Conservation (phyloP, 2,329 filamentous ascomycete species). For the Aspergillus candidus region DNA sequence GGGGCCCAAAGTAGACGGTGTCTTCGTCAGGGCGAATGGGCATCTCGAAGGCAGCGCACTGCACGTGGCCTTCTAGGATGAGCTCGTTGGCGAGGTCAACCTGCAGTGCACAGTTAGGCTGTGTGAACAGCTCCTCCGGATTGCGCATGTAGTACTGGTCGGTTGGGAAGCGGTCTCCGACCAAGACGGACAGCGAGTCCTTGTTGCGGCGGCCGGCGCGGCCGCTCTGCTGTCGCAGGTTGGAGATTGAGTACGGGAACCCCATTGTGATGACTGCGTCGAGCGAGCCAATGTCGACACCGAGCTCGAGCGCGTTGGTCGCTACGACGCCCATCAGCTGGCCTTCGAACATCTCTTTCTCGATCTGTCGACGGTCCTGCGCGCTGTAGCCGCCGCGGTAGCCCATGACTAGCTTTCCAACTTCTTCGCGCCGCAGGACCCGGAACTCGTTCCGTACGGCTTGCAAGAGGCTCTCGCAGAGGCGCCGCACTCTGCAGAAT, state of each 20-base stretch:
- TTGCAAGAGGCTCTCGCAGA: constrained; percentile 77
- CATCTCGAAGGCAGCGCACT: constrained; percentile 94
- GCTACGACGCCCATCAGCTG: constrained; percentile 89
- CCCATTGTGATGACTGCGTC: constrained; percentile 92
- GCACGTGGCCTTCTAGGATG: constrained; percentile 85
- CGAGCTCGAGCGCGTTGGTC: constrained; percentile 86
- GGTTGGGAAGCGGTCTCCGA: constrained; percentile 82
- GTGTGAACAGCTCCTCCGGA: constrained; percentile 83
- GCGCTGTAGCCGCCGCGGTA: constrained; percentile 94
- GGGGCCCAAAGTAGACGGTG: constrained; percentile 68
- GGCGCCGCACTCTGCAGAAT: constrained; percentile 80
- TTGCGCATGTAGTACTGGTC: constrained; percentile 98
- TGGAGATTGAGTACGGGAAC: constrained; percentile 93
- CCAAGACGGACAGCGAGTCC: constrained; percentile 82
- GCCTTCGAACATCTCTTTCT: constrained; percentile 94
- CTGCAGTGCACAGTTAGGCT: constrained; percentile 80
- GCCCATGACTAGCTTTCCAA: constrained; percentile 78
- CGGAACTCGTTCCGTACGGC: constrained; percentile 74
- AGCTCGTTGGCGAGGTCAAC: constrained; percentile 90
- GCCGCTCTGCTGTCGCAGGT: constrained; percentile 89
- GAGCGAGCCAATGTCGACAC: constrained; percentile 88
- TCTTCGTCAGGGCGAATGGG: constrained; percentile 77
- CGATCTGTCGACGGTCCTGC: constrained; percentile 80
- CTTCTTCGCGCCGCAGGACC: constrained; percentile 65
- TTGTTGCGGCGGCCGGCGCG: constrained; percentile 87